Base-by-base conservation (phyloP, 305 asterid species). In the Withania somnifera region DNA sequence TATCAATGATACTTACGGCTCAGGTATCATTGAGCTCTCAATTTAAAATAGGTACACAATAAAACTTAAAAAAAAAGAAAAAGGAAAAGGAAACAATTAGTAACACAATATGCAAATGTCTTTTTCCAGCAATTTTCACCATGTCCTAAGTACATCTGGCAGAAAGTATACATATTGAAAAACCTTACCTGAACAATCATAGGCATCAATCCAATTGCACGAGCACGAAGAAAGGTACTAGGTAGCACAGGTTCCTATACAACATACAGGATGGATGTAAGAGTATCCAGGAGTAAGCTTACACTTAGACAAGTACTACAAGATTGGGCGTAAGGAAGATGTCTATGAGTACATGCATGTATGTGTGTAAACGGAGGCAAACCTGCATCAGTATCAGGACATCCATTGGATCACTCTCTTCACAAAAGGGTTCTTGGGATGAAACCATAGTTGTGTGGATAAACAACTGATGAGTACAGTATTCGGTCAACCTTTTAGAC, bases 171-270 rank as follows among this genome's bases (percentile, higher is more conserved):
- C 61, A 2, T 28, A 50, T 50, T 9, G 22, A 52, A 76, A 73
- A 19, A 26, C 34, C 54, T 83, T 84, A 93, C 98, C 97, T 93
- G 98, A 88, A 93, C 98, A 87, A 93, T 95, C 99, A 95, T 95
- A 11, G 98, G 99, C 98, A 95, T 92, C 85, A 95, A 86, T n/a
- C 98, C 99, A 84, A 95, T 95, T 8, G 98, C 98, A 83, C 98
- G 95, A 13, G 98, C 98, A 87, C 98, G 97, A 32, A 95, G 97
- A 85, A 77, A 95, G 78, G 93, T 92, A 45, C 97, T 97, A 24
- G 98, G 94, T 61, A 92, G 87, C 30, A 93, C 97, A 79, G 98
- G 99, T 83, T 93, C 99, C 99, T 95, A 80, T 7, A 53, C 28
- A 81, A 20, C 73, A 32, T 69, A 81, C 17, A 7, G 13, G 42